These are phyloP conservation scores for Tephrocybe rancida DNA, from an alignment of 768 basidiomycete genomes.

Conservation along the genomic window DNA sequence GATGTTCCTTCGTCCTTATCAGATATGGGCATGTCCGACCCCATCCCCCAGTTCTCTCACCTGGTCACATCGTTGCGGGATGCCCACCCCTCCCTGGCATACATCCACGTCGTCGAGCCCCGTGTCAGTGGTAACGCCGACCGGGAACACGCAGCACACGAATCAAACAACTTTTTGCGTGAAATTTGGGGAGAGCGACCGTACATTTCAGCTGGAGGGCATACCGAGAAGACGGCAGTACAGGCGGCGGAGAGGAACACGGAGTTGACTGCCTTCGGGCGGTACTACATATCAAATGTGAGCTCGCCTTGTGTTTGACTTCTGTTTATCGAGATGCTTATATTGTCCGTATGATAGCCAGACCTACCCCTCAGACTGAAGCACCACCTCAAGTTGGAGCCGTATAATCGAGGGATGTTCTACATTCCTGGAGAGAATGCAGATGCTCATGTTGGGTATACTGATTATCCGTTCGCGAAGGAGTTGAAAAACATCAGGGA, in stretches of 20 bases:
- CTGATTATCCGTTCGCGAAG: conserved; percentile 23
- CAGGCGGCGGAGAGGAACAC: conserved; percentile 33
- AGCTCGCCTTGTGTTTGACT: neutral
- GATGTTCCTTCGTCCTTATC: conserved; percentile 30
- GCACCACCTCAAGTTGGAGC: conserved; percentile 21
- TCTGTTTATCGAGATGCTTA: too few relatives aligned
- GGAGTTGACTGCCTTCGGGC: conserved; percentile 28
- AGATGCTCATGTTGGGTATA: conserved; percentile 27
- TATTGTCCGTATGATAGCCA: neutral
- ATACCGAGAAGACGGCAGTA: conserved; percentile 41
- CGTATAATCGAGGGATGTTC: conserved; percentile 38
- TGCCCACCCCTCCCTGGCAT: conserved; percentile 47
- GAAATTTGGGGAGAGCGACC: conserved; percentile 44
- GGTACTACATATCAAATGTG: conserved; percentile 34
- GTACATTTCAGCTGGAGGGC: conserved; percentile 47
- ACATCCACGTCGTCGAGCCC: conserved; percentile 53
- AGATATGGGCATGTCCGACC: conserved; percentile 58
- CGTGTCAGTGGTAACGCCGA: conserved; percentile 21
- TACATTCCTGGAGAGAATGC: conserved; percentile 31
- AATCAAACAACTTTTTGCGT: conserved; percentile 46
- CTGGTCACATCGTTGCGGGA: conserved; percentile 41
- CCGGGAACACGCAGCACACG: conserved; percentile 9
- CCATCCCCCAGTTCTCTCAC: conserved; percentile 54
- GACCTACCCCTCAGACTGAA: conserved; percentile 2
- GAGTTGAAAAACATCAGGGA: neutral